These are phyloP conservation scores for Tetracladium maxilliforme DNA, from an alignment of 2,329 filamentous ascomycete genomes.

Conservation along the genomic window DNA sequence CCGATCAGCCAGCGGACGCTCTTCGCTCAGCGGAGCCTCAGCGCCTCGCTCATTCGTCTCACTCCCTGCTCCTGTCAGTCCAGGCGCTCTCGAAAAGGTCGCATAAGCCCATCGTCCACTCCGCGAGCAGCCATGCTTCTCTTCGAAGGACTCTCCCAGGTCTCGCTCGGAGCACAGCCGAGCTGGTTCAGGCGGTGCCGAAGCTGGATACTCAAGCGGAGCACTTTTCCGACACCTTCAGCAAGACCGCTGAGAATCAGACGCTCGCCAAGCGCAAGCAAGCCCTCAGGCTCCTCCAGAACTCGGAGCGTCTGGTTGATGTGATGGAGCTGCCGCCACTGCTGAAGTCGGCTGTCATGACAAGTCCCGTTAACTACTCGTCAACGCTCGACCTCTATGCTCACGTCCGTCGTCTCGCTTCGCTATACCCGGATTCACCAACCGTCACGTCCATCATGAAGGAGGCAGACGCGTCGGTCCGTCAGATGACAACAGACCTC, in stretches of 20 bases:
- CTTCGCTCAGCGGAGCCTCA: conserved; percentile 64
- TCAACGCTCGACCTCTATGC: conserved; percentile 82
- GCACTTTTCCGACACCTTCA: conserved; percentile 70
- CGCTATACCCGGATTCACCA: conserved; percentile 65
- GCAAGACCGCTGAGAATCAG: conserved; percentile 54
- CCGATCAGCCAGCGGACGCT: too few species aligned
- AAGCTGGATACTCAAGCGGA: conserved; percentile 66
- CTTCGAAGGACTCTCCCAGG: conserved; percentile 58
- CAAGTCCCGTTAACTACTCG: conserved; percentile 58
- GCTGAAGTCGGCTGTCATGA: conserved; percentile 59
- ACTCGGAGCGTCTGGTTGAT: conserved; percentile 79
- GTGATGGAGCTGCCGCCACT: conserved; percentile 81
- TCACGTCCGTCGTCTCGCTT: conserved; percentile 79
- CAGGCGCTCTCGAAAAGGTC: conserved; percentile 84
- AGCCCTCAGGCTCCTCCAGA: conserved; percentile 68
- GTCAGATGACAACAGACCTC: conserved; percentile 73
- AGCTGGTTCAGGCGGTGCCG: conserved; percentile 60
- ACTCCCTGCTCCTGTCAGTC: conserved; percentile 68
- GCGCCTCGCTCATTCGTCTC: conserved; percentile 64
- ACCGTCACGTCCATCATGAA: conserved; percentile 57
- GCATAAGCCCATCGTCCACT: conserved; percentile 70
- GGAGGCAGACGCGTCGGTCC: conserved; percentile 79
- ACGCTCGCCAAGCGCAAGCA: conserved; percentile 62
- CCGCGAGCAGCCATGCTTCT: conserved; percentile 62
- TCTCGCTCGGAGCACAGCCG: conserved; percentile 48